Evolutionary conservation across 345 rosid species (phyloP), one percentile per base, ranked within the genome.

Genomic region (Gossypium rotundifolium): DNA sequence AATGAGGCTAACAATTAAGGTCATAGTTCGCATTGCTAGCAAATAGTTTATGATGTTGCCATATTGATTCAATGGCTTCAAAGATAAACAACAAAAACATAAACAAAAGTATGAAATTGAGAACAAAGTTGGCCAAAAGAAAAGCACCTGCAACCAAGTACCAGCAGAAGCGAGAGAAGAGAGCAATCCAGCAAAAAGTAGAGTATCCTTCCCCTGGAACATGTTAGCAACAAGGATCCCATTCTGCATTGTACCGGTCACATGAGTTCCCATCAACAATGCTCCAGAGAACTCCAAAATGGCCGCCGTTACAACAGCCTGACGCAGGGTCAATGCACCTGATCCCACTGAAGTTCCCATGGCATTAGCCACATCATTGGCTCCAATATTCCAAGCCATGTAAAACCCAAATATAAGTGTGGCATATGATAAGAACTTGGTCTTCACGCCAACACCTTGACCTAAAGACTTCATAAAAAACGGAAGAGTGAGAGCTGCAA

Each of bases 331-430:
- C 63, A 95, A 65, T n/a, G 98, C 99, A 48, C 97, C 97, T 0
- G 98, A 93, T 4, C 99, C 99, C 33, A 95, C 97, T 5, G 98
- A 93, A 70, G 98, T 93, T 7, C 99, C 99, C 99, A 95, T 95
- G 29, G 99, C 99, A 81, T 95, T 93, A 16, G 99, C 99, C 78
- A 93, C 98, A 81, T 95, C 99, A 71, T 95, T 95, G 60, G 98
- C 99, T 54, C 99, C 99, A 11, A 95, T 95, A 78, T 95, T 95
- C 97, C 99, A 93, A 4, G 99, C 98, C 99, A 95, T 95, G 82
- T 87, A 95, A 86, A 93, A 95, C 55, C 98, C 99, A 44, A 89
- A 90, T 70, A 95, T 76, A 54, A 95, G 82, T 0, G 99, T 95
- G 11, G 72, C 86, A 66, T 93, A 93, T 5, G 98, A 90, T 68